Evolutionary conservation across 2,329 filamentous ascomycete species (phyloP), one percentile per base, ranked within the genome.

Genomic region (Exophiala bonariae): DNA sequence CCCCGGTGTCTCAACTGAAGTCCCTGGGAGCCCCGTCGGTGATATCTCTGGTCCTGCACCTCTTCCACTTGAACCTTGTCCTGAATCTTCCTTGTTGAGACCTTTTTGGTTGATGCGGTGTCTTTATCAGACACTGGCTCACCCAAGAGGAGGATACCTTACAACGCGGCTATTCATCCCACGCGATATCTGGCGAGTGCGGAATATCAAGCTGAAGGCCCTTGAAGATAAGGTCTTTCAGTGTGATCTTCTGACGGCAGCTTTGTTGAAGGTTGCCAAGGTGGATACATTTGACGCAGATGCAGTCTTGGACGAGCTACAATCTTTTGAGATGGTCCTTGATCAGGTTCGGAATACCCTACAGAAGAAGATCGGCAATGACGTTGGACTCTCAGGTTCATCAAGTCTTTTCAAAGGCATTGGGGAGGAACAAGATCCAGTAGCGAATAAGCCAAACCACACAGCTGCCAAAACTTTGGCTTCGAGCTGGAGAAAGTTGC

Each of bases 41-140:
- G 65, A 79, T n/a, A 73, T 76, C 10, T 62, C 73, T 0, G 83
- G 41, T 18, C 47, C 89, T 56, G 80, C 83, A 1, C 91, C 91
- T 10, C 78, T 85, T 17, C 82, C 89, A 0, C 77, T 99, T 4
- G 93, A 99, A 63, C 87, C 93, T 3, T 99, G 95, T 64, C 93
- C 93, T 1, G 88, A 86, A 28, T 89, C 95, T 32, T 85, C 86
- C 50, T 78, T 96, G 60, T 77, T 97, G n/a, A 84, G 93, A 16
- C 95, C 93, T 2, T 99, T 96, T 67, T 99, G 93, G 93, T 76
- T 99, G 35, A 96, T 99, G 89, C 84, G 93, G 44, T 91, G 87
- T 52, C 77, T 99, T 19, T 95, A 93, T 63, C 89, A 96, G 65
- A 96, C 91, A 0, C 82, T 99, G 35, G 86, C 85, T 14, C 92